Base-by-base conservation (phyloP, 139 green algal species). In the Chlorella sp. region DNA sequence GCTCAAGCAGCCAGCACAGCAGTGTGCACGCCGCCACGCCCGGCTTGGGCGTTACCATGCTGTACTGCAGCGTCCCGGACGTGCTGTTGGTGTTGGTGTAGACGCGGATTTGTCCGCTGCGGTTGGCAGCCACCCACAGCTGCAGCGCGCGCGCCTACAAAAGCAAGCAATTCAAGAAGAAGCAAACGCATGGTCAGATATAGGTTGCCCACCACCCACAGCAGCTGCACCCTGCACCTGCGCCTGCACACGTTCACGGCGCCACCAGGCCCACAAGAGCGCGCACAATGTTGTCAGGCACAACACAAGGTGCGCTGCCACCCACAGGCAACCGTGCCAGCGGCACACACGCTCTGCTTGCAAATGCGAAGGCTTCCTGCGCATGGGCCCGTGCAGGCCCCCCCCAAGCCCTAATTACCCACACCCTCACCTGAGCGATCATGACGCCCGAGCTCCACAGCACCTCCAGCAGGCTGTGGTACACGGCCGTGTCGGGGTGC, bases 391-490 rank as follows among this genome's bases (percentile, higher is more conserved):
- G n/a, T n/a, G n/a, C n/a, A n/a, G n/a, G n/a, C n/a, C 17, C 10
- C 10, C 10, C 17, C 10, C 42, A 55, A 10, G 17, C 42, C 10
- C 42, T 17, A 10, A 55, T n/a, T n/a, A 17, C 42, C 61, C n/a
- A n/a, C n/a, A n/a, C n/a, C n/a, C n/a, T 35, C 27, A 83, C 81
- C 81, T 89, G 84, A 29, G 83, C 77, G 31, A 77, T 69, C 17
- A 86, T 51, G 31, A 87, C 79, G 17, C 84, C 84, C 68, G 79
- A 85, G 63, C 76, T 66, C 84, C 84, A 89, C 71, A 84, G 75
- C 69, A 83, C 84, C 62, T 87, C 81, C 74, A 89, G 77, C 63
- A 89, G 77, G 24, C 71, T 79, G 72, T 89, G 86, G 79, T 83
- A 89, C 55, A 91, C 80, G 10, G 83, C 66, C 1, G 75, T 74